phyloP scores from a whole-genome alignment of 169 alveolate species.

The Cryptosporidium parvum region DNA sequence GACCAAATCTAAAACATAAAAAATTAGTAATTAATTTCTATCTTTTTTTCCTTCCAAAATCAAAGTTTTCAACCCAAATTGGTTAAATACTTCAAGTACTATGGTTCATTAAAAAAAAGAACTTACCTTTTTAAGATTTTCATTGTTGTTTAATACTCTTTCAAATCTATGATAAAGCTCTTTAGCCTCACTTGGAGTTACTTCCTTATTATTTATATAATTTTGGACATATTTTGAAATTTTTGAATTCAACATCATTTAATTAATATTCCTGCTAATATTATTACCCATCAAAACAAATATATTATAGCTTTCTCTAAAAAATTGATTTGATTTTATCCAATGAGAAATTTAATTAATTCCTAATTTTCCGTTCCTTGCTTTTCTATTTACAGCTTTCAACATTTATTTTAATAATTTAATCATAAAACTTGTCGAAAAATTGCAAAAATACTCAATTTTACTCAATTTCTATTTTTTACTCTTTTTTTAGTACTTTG shows the following conservation, averaged over 20 bases:
- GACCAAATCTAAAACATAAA: slow-evolving; percentile 16
- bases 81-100: neutral
- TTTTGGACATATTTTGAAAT: slow-evolving; percentile 43
- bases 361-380: neutral
- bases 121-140: slow-evolving; percentile 63
- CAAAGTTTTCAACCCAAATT: neutral
- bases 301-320: neutral
- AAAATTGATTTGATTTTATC: too few relatives aligned
- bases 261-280: neutral
- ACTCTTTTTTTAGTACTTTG: neutral
- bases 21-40: neutral
- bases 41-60: neutral
- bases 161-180: slow-evolving; percentile 49
- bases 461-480: neutral
- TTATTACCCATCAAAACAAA: neutral
- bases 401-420: neutral
- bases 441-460: neutral
- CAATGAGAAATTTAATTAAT: too few relatives aligned
- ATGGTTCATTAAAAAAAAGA: neutral
- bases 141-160: slow-evolving; percentile 31
- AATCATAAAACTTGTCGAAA: neutral
- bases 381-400: neutral
- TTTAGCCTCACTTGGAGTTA: slow-evolving; percentile 64
- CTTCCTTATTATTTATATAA: slow-evolving; percentile 21
- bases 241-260: slow-evolving; percentile 44